Base-by-base conservation (phyloP, 495 filamentous ascomycete genomes). In the Penicillium herquei region DNA sequence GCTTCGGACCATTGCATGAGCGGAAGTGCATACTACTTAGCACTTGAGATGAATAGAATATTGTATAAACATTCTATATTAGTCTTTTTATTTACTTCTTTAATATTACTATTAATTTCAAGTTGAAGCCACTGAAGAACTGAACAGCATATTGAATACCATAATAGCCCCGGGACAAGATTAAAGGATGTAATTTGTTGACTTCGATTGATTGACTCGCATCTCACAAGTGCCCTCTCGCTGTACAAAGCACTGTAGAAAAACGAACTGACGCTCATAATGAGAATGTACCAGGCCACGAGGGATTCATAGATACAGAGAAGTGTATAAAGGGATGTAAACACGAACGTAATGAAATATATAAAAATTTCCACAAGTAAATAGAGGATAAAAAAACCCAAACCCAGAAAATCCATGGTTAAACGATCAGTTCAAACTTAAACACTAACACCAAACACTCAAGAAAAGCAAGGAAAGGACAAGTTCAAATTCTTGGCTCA, bases 241-340 rank as follows among this genome's bases (percentile, higher is more conserved):
- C 65, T 65, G 57, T 68, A 63, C 62, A 63, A 11, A 51, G 51
- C 62, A 61, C 46, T 32, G 54, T 14, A 39, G 45, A 45, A 39
- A 49, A 42, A 48, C 33, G 16, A 63, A 54, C 51, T 44, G 45
- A 62, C 59, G 56, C 56, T 55, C 41, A 57, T 52, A 40, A 49
- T 40, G 39, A 34, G 14, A 21, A 42, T 43, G 50, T 56, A 61
- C 45, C 58, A 61, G 54, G 39, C 42, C 46, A 21, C 41, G 11
- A 49, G 46, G 57, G 55, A 41, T 57, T 39, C 65, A 66, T 68
- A 65, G 44, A 49, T 63, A 68, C 65, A 68, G 51, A 54, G 54
- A 63, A 66, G 26, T 32, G 32, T 31, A 43, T 31, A 34, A 44
- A 34, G 39, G n/a, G 46, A 34, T 46, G 4, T n/a, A 16, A 49